Conservation (phyloP, 768 basidiomycete genomes). For the Thelephora ganbajun region DNA sequence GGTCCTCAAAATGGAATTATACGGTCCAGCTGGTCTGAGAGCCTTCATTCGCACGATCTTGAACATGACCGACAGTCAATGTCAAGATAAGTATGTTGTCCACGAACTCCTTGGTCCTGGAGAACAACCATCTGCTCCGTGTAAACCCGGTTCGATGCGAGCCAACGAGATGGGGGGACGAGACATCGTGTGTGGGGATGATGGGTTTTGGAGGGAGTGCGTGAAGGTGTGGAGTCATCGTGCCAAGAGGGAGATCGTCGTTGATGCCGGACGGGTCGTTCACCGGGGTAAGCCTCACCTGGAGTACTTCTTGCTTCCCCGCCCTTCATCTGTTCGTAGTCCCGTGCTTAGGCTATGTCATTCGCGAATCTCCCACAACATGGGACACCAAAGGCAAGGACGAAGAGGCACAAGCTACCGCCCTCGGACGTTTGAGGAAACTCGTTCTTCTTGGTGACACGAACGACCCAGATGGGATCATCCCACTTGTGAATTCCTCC, state of each 20-base stretch:
- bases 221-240: conserved; percentile 20
- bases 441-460: conserved; percentile 74
- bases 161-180: conserved; percentile 47
- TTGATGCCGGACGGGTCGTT: conserved; percentile 62
- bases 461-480: conserved; percentile 42
- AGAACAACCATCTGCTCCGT: conserved; percentile 39
- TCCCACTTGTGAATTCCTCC: conserved; percentile 27
- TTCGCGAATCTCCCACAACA: conserved; percentile 34
- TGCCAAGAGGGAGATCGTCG: conserved; percentile 19
- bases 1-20: conserved; percentile 47
- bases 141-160: conserved; percentile 34
- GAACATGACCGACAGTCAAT: conserved; percentile 48
- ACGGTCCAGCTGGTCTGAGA: conserved; percentile 70
- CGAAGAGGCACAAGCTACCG: not conserved
- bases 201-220: conserved; percentile 58
- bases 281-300: conserved; percentile 49
- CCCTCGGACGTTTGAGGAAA: conserved; percentile 33
- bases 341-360: conserved; percentile 68
- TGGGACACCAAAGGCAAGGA: conserved; percentile 6
- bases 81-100: conserved; percentile 51
- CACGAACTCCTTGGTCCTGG: conserved; percentile 56
- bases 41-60: conserved; percentile 59
- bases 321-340: conserved; percentile 25
- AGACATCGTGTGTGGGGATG: conserved; percentile 37
- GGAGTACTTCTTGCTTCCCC: not conserved